These are phyloP conservation scores for Scenedesmus sp. DNA, from an alignment of 163 green algal genomes.

Conservation along the genomic window DNA sequence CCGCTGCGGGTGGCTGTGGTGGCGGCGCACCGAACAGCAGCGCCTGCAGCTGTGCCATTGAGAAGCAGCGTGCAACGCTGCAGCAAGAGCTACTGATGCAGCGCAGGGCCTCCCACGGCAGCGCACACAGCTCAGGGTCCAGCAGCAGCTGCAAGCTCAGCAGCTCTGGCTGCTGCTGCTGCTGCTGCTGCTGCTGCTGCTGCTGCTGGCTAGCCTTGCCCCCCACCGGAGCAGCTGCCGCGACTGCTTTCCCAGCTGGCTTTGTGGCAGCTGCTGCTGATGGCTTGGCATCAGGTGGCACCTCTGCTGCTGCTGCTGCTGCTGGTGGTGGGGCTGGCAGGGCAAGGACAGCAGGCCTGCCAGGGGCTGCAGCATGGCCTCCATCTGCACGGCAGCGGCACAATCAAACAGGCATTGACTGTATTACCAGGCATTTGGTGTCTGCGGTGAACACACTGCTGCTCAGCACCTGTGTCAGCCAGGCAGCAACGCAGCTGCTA, in stretches of 20 bases:
- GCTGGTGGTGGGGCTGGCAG: not conserved
- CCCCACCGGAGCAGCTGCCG: not conserved
- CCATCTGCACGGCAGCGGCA: slow-evolving; percentile 30
- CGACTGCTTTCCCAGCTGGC: not conserved
- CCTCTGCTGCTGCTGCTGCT: not conserved
- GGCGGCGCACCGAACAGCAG: not conserved
- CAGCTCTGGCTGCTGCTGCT: slow-evolving; percentile 26
- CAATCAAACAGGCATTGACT: not conserved
- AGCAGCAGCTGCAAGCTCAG: slow-evolving; percentile 62
- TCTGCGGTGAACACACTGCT: no score
- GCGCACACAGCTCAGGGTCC: slow-evolving; percentile 57
- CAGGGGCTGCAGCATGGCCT: slow-evolving; percentile 35
- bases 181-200: slow-evolving; percentile 10
- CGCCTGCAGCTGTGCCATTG: slow-evolving; percentile 52
- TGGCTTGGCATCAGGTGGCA: not conserved
- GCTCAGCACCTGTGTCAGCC: no score
- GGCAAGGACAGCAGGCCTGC: slow-evolving; percentile 11
- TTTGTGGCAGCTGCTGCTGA: slow-evolving; percentile 21
- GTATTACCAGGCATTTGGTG: not conserved
- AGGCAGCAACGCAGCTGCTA: no score
- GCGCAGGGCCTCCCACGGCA: slow-evolving; percentile 65
- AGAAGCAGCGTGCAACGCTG: slow-evolving; percentile 54
- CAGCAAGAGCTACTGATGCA: slow-evolving; percentile 51
- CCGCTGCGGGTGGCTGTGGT: not conserved
- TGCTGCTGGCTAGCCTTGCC: not conserved